Base-by-base conservation (phyloP, 1,139 yeast species). In the Saccharomycopsis hybrid region DNA sequence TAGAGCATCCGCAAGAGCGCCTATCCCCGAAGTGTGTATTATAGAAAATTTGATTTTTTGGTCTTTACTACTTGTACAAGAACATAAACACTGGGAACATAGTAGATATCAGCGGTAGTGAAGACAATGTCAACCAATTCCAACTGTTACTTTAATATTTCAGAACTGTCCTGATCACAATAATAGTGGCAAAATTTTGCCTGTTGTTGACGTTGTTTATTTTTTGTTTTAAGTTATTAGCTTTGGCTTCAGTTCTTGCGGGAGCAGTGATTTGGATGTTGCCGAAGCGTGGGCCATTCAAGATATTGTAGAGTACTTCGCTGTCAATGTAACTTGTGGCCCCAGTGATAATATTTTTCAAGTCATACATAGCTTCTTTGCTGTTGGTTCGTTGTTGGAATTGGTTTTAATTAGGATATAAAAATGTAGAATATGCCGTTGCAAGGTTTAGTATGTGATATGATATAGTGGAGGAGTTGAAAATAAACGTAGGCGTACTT, bases 21-120 rank as follows among this genome's bases (percentile, higher is more conserved):
- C 64, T 1, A 72, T 69, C 7, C 76, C 75, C 1, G 74, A 68
- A 37, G 73, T 70, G 48, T 71, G 75, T 46, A 71, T 58, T 33
- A 68, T 44, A 18, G 37, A 30, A 44, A 44, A 11, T 43, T 43
- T 5, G n/a, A 36, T n/a, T 43, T 38, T 38, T 44, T 44, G 4
- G 8, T 31, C 25, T 36, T 37, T 25, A 43, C 47, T 27, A 44
- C 47, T 27, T 36, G 35, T 11, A 43, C 47, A 7, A 68, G 52
- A 4, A 59, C 58, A 44, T 65, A 55, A 11, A 67, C 66, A 37
- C 69, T 63, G 5, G 65, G 61, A 13, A 64, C 59, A 55, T 67
- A 68, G 55, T 69, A 72, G 32, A 66, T 68, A 47, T 69, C 60
- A 4, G 74, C 75, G 4, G 72, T 63, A 57, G 69, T 66, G 50